Evolutionary conservation across 768 basidiomycete genomes (phyloP).

Genomic region (Trametes cinnabarina): DNA sequence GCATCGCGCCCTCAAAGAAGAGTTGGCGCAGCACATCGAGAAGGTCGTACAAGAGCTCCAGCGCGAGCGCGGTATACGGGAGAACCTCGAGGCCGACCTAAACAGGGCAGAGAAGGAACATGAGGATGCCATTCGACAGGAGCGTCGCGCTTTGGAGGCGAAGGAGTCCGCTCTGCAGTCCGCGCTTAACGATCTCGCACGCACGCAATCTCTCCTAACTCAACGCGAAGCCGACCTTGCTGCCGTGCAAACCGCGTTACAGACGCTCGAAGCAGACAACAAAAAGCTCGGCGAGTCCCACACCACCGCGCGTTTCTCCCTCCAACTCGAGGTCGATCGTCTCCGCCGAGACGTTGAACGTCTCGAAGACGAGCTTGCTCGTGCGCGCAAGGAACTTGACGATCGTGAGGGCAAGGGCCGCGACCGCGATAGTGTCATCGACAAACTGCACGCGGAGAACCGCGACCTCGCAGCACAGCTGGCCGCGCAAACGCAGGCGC

Average conservation of each 20-base stretch:
- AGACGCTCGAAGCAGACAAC: slow-evolving; percentile 69
- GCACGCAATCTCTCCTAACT: slow-evolving; percentile 58
- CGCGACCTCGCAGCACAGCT: slow-evolving; percentile 78
- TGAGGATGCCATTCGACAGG: slow-evolving; percentile 57
- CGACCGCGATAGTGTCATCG: slow-evolving; percentile 70
- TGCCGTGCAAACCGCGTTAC: slow-evolving; percentile 70
- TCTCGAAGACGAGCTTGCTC: slow-evolving; percentile 73
- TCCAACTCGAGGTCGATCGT: slow-evolving; percentile 88
- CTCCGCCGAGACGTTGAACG: slow-evolving; percentile 81
- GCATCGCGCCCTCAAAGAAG: slow-evolving; percentile 71
- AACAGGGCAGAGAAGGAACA: slow-evolving; percentile 59
- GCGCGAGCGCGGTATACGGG: slow-evolving; percentile 54
- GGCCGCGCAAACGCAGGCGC: slow-evolving; percentile 82
- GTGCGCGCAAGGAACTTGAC: slow-evolving; percentile 66
- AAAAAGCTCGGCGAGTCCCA: slow-evolving; percentile 82
- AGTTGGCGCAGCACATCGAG: slow-evolving; percentile 71
- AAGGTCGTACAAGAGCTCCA: slow-evolving; percentile 65
- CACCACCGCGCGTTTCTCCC: slow-evolving; percentile 76
- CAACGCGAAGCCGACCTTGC: slow-evolving; percentile 76
- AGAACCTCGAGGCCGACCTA: slow-evolving; percentile 52
- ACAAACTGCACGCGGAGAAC: slow-evolving; percentile 75
- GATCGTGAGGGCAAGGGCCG: slow-evolving; percentile 62
- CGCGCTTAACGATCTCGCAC: slow-evolving; percentile 60
- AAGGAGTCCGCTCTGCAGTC: slow-evolving; percentile 68
- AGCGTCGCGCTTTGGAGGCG: slow-evolving; percentile 63